Conservation (phyloP, 1,284 basidiomycete genomes). For the Ganoderma meredithae region DNA sequence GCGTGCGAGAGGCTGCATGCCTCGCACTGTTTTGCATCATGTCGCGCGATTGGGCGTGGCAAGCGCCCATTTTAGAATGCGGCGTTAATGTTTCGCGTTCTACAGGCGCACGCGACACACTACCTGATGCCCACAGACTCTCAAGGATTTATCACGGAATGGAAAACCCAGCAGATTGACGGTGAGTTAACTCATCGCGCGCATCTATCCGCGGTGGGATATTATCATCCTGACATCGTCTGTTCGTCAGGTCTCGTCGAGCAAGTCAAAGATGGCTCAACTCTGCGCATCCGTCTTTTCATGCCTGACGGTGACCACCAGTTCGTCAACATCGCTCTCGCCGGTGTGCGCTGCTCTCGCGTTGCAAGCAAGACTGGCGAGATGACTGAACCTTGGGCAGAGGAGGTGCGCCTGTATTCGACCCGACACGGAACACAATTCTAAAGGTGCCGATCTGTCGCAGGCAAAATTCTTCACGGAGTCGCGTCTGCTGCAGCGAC, state of each 20-base stretch:
- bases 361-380: conserved; percentile 79
- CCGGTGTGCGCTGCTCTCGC: conserved; percentile 86
- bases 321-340: conserved; percentile 83
- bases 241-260: conserved; percentile 83
- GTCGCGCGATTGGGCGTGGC: background rate
- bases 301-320: conserved; percentile 91
- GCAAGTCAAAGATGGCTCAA: conserved; percentile 93
- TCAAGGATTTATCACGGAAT: conserved; percentile 87
- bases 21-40: background rate
- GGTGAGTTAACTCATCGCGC: conserved; percentile 54
- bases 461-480: conserved; percentile 97
- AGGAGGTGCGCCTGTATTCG: conserved; percentile 70
- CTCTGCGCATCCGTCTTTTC: conserved; percentile 87
- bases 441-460: conserved; percentile 8
- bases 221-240: conserved; percentile 3
- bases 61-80: conserved; percentile 1
- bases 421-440: conserved; percentile 32
- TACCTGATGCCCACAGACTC: conserved; percentile 93
- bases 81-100: background rate
- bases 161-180: conserved; percentile 91
- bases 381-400: conserved; percentile 80
- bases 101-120: conserved; percentile 75
- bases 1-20: background rate
- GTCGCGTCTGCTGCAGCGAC: conserved; percentile 89
- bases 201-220: background rate